Evolutionary conservation across 805 yeast species (phyloP), one percentile per base, ranked within the genome.

Genomic region (Lipomyces spencermartinsiae): DNA sequence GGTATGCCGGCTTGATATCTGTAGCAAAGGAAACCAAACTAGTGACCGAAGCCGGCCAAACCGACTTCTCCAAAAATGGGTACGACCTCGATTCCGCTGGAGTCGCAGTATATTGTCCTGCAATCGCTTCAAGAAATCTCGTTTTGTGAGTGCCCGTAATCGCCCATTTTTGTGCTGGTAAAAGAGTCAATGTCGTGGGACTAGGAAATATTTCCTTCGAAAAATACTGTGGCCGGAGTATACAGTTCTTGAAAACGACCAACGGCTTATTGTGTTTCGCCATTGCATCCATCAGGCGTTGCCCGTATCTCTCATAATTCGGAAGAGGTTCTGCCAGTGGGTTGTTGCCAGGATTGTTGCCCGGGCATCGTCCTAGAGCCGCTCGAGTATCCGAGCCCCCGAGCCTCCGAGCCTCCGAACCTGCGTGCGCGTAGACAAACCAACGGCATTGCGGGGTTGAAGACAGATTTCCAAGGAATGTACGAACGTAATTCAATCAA

Each of bases 81-180:
- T 86, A 90, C 0, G 79, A 74, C 59, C 93, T 78, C 0, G 88
- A 78, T 1, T 79, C 72, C 0, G 87, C 81, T 0, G 93, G 92
- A 1, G 78, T 81, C 0, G 87, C 78, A 7, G 85, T 70, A 71
- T 81, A 84, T 58, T 84, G 82, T 2, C 89, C 88, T 0, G 91
- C 84, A n/a, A 91, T 68, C 0, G 84, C 79, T 60, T 83, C 82
- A 34, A 91, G 78, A 31, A 91, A 80, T 22, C 81, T 82, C 0
- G 87, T 78, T 77, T 89, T 90, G 34, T 77, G 73, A 0, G 88
- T 79, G 0, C 91, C 91, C 22, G 85, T 76, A 14, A 87, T 74
- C 1, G 88, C 90, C 86, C 89, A 84, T 64, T 78, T 79, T 69
- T 86, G 83, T 10, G 76, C 71, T 3, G 77, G 66, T 0, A 73